Evolutionary conservation across 2,329 filamentous ascomycete genomes (phyloP), one percentile per base, ranked within the genome.

Genomic region (Curvularia eragrostidis): DNA sequence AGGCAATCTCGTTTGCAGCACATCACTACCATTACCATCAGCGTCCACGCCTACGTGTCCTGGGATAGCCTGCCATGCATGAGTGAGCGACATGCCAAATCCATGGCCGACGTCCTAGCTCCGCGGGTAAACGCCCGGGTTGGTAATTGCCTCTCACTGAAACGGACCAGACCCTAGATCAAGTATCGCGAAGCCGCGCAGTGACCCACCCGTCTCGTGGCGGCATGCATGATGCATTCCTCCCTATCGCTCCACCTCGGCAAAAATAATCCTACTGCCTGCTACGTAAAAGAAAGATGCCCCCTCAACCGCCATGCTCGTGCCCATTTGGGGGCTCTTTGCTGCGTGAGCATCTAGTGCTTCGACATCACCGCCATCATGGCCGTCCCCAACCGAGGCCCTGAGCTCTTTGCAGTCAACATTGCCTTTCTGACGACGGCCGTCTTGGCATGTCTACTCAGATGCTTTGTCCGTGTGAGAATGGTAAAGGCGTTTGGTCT

Each of bases 401-500:
- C 72, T 5, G 66, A 72, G 61, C 71, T 75, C 41, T 51, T 70
- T 21, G 70, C 56, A 38, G 68, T 74, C 42, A 67, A 75, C 48
- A 62, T 72, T 41, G 60, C 64, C 8, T 75, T 76, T 39, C 23
- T 75, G 39, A 47, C 55, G 7, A 64, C 62, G 0, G 72, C 74
- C 0, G 28, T 71, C 1, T 52, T 70, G 24, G 66, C 74, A 1
- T 73, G 71, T 43, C 26, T 52, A 12, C 39, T 77, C 43, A 59
- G 74, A 63, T 68, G 66, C 44, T 73, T 66, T 53, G 73, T 75
- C 19, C 68, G 74, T 12, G 24, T 74, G 5, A 48, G 54, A 23
- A 71, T 77, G 68, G 73, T 77, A 5, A 74, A 71, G 54, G 70
- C 69, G 1, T 77, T 75, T 61, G 73, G 73, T 1, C 21, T 66